Evolutionary conservation across 1,284 basidiomycete species (phyloP).

Genomic region (Leccinum subrobustum): DNA sequence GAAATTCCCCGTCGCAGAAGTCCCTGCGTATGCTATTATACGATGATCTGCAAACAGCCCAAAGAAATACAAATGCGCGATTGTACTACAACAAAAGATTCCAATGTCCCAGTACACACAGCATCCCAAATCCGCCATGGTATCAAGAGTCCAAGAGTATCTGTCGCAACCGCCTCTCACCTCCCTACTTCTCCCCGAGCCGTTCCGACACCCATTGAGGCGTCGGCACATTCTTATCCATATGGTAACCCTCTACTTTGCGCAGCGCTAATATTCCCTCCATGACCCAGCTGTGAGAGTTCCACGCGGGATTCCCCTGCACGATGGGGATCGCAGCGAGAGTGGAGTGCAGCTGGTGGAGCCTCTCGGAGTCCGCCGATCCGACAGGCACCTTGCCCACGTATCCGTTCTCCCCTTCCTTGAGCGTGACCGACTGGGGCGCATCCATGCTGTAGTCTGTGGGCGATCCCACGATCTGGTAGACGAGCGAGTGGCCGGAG

Average conservation of each 20-base stretch:
- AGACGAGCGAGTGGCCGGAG: slow-evolving; percentile 31
- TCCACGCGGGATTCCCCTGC: slow-evolving; percentile 31
- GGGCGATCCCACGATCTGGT: slow-evolving; percentile 31
- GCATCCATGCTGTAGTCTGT: slow-evolving; percentile 32
- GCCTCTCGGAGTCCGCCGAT: slow-evolving; percentile 28
- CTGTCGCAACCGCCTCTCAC: slow-evolving; percentile 5
- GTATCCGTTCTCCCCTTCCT: slow-evolving; percentile 31
- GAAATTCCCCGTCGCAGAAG: slow-evolving; percentile 15
- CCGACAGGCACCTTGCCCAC: slow-evolving; percentile 23
- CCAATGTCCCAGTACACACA: slow-evolving; percentile 23
- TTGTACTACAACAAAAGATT: slow-evolving; percentile 5
- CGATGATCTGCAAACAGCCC: slow-evolving; percentile 15
- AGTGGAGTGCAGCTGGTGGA: slow-evolving; percentile 29
- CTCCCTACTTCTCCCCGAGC: slow-evolving; percentile 28
- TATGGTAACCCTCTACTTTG: slow-evolving; percentile 27
- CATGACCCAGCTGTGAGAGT: slow-evolving; percentile 32
- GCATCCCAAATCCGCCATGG: slow-evolving; percentile 18
- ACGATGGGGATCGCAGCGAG: slow-evolving; percentile 27
- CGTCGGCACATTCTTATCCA: slow-evolving; percentile 33
- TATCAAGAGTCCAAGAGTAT: slow-evolving; percentile 16
- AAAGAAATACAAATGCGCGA: slow-evolving; percentile 28
- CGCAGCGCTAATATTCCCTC: slow-evolving; percentile 31
- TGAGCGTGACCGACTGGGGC: slow-evolving; percentile 34
- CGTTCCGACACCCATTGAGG: slow-evolving; percentile 31
- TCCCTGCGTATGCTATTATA: slow-evolving; percentile 8